phyloP scores from a whole-genome alignment of 495 filamentous ascomycete genomes.

The Podospora sp. region DNA sequence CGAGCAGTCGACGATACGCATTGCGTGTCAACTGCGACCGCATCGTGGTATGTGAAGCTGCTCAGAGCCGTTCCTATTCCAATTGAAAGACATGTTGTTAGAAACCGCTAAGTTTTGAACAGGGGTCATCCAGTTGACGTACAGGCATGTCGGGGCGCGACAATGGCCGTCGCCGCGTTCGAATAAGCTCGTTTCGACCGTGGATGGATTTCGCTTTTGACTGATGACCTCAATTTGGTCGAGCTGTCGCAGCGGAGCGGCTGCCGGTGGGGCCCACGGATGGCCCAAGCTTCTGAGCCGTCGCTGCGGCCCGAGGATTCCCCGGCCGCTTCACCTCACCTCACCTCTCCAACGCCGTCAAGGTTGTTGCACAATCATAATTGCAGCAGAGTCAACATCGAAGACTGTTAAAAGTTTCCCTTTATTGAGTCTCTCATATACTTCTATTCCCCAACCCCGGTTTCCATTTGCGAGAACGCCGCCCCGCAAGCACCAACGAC shows the following conservation, averaged over 20 bases:
- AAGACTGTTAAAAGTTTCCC: too few species aligned
- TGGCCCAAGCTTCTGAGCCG: neutral
- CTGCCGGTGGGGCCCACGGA: neutral
- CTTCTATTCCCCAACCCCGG: too few species aligned
- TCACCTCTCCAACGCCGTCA: neutral
- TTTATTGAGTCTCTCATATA: too few species aligned
- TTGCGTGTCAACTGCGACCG: conserved; percentile 78
- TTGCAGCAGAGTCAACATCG: too few species aligned
- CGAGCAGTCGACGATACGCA: conserved; percentile 70
- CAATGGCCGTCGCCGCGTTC: conserved; percentile 23
- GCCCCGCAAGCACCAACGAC: too few species aligned
- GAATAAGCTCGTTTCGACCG: neutral
- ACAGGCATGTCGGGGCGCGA: conserved; percentile 31
- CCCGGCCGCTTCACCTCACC: neutral
- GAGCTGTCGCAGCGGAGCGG: conserved; percentile 20
- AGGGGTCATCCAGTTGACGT: neutral
- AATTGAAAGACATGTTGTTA: neutral
- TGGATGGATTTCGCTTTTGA: conserved; percentile 16
- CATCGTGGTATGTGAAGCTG: conserved; percentile 57
- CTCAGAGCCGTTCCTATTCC: conserved; percentile 22
- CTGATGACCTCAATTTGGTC: conserved; percentile 36
- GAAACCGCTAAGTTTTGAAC: neutral
- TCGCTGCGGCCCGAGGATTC: neutral
- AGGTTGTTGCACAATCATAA: neutral
- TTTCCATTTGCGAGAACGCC: too few species aligned